Conservation (phyloP, 345 rosid genomes). For the Arabidopsis arenosa region DNA sequence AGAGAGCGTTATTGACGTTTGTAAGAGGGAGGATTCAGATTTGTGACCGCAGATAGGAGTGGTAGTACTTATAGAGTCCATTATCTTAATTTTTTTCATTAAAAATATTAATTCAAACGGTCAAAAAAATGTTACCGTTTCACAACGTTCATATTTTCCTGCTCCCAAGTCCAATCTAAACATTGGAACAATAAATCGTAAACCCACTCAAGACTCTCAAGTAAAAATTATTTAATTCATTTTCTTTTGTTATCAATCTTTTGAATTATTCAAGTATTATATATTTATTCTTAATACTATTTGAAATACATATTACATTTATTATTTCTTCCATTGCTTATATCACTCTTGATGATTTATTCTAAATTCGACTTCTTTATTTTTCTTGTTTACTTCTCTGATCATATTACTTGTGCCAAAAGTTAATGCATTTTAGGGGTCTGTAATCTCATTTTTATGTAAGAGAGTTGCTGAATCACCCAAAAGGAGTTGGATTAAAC, state of each 20-base stretch:
- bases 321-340: neutral
- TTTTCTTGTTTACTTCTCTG: no score
- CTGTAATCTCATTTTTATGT: neutral
- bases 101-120: neutral
- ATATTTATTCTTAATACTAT: neutral
- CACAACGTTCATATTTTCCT: neutral
- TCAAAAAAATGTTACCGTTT: slow-evolving; percentile 5
- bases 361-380: no score
- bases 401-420: slow-evolving; percentile 1
- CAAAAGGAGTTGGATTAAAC: neutral
- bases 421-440: slow-evolving; percentile 13
- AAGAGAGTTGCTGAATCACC: neutral
- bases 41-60: neutral
- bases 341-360: no score
- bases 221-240: neutral
- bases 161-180: neutral
- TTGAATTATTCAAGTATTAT: neutral
- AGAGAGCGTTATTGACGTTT: neutral
- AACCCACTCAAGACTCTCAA: neutral
- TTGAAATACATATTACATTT: neutral
- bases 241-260: neutral
- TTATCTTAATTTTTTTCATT: neutral
- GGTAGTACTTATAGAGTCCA: neutral
- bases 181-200: neutral
- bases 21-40: neutral